Evolutionary conservation across 1,139 yeast genomes (phyloP).

Genomic region (Suzukiozyma palmioleophila): DNA sequence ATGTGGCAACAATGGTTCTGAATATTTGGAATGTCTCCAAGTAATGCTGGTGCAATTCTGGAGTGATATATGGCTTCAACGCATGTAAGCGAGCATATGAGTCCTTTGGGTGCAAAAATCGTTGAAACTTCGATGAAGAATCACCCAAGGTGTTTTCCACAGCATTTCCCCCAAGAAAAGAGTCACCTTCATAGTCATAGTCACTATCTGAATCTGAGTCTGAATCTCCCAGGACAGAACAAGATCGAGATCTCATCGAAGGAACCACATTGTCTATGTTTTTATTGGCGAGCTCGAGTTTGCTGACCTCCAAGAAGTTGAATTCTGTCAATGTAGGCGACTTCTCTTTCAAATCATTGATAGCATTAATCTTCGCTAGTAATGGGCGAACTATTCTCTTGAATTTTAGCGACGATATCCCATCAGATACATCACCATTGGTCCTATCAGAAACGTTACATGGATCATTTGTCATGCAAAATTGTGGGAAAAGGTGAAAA

Average conservation of each 20-base stretch:
- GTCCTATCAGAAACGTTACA: neutral
- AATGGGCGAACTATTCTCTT: constrained; percentile 36
- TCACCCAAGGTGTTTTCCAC: no score
- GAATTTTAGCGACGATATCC: constrained; percentile 9
- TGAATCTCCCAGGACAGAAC: neutral
- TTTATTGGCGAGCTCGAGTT: no score
- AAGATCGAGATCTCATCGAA: no score
- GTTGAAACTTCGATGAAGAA: neutral
- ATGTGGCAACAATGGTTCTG: constrained; percentile 18
- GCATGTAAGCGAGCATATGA: constrained; percentile 23
- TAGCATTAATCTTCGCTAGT: constrained; percentile 30
- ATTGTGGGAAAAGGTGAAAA: no score
- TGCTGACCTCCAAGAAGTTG: constrained; percentile 3
- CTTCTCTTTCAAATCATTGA: constrained; percentile 24
- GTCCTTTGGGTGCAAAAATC: constrained; percentile 14
- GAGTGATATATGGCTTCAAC: constrained; percentile 22
- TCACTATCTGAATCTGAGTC: constrained; percentile 2
- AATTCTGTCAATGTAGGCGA: constrained; percentile 19
- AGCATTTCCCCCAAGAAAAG: no score
- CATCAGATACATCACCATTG: neutral
- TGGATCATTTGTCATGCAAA: no score
- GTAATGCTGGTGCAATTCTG: constrained; percentile 25
- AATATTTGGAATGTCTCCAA: constrained; percentile 29
- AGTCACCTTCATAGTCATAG: constrained; percentile 2
- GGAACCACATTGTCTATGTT: no score